Conservation (phyloP, 257 asterid genomes). For the Plectranthus barbatus region DNA sequence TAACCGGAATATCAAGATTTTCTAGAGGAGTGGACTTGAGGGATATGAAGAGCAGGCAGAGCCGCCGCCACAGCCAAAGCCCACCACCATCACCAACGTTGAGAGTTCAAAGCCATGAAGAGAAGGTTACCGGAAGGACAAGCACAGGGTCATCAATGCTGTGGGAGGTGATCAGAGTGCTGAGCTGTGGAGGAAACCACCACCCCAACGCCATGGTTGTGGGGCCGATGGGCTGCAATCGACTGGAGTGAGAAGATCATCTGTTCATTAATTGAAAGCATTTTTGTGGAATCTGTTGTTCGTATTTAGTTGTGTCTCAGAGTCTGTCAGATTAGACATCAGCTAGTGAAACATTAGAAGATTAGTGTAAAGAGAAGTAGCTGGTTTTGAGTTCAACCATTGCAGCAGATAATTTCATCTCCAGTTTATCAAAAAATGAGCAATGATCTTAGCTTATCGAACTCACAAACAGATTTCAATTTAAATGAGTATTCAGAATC, state of each 20-base stretch:
- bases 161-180: conserved; percentile 45
- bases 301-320: neutral
- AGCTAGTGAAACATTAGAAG: neutral
- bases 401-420: neutral
- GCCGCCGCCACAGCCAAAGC: conserved; percentile 34
- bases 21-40: conserved; percentile 39
- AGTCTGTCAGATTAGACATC: neutral
- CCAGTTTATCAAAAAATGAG: neutral
- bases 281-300: neutral
- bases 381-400: neutral
- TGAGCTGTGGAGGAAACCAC: conserved; percentile 48
- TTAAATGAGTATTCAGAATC: neutral
- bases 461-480: neutral
- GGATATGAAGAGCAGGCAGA: conserved; percentile 51
- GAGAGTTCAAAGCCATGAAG: neutral
- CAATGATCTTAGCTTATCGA: too few relatives aligned
- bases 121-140: neutral
- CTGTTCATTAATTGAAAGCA: neutral
- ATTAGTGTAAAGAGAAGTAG: neutral
- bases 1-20: conserved; percentile 43
- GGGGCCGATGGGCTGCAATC: conserved; percentile 11
- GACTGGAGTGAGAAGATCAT: conserved; percentile 1
- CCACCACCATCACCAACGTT: conserved; percentile 15
- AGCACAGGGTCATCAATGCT: conserved; percentile 18
- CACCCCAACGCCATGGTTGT: conserved; percentile 18